Conservation (phyloP, 441 rosid species). For the Mallotus repandus region DNA sequence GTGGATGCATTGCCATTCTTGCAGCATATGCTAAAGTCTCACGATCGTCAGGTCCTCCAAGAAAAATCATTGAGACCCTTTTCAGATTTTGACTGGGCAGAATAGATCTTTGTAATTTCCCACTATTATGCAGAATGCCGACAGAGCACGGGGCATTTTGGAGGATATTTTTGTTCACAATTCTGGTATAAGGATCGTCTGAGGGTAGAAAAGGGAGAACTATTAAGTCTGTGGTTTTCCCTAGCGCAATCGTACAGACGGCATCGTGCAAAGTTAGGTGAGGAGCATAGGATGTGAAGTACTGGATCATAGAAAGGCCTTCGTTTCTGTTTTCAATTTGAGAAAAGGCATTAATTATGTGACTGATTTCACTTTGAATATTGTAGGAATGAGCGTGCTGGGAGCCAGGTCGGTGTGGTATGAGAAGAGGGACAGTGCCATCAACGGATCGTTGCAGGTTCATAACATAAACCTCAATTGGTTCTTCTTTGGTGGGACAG, state of each 20-base stretch:
- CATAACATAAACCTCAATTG: conserved; percentile 33
- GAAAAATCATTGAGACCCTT: conserved; percentile 49
- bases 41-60: conserved; percentile 80
- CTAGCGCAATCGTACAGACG: conserved; percentile 39
- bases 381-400: conserved; percentile 7
- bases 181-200: conserved; percentile 28
- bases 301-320: conserved; percentile 26
- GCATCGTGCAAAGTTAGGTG: conserved; percentile 43
- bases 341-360: conserved; percentile 40
- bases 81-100: conserved; percentile 25
- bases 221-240: conserved; percentile 32
- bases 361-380: conserved; percentile 24
- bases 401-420: conserved; percentile 34
- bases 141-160: conserved; percentile 64
- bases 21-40: conserved; percentile 69
- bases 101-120: conserved; percentile 19
- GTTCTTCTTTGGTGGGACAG: conserved; percentile 32
- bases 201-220: conserved; percentile 30
- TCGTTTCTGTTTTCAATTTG: conserved; percentile 23
- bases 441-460: conserved; percentile 39
- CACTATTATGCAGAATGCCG: conserved; percentile 49
- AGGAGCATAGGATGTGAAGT: conserved; percentile 42
- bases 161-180: conserved; percentile 57
- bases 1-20: conserved; percentile 44
- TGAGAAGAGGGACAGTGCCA: conserved; percentile 39